Conservation (phyloP, 2,329 filamentous ascomycete species). For the Neonectria hederae region DNA sequence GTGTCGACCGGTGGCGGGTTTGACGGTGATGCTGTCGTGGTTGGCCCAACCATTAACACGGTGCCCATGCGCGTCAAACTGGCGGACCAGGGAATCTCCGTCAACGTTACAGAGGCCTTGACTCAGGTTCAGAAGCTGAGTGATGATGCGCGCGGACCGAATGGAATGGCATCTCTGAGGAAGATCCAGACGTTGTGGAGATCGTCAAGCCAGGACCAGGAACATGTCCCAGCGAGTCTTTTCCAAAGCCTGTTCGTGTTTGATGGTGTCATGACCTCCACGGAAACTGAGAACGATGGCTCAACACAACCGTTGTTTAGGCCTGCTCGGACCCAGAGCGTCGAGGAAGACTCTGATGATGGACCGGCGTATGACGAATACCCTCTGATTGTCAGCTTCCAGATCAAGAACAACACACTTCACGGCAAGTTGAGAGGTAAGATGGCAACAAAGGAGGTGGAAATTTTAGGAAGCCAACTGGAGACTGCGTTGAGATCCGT, state of each 20-base stretch:
- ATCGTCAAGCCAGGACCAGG: slow-evolving; percentile 21
- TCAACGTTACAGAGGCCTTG: neutral
- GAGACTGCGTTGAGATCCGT: neutral
- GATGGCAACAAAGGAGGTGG: neutral
- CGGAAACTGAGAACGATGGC: neutral
- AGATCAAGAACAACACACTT: slow-evolving; percentile 29
- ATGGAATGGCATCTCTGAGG: slow-evolving; percentile 35
- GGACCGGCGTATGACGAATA: slow-evolving; percentile 37
- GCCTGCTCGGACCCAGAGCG: neutral
- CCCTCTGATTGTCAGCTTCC: slow-evolving; percentile 38
- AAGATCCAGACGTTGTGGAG: slow-evolving; percentile 35
- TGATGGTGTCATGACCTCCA: slow-evolving; percentile 27
- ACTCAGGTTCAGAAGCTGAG: slow-evolving; percentile 19
- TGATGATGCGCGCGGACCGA: slow-evolving; percentile 28
- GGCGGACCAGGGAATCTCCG: neutral
- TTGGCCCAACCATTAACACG: neutral
- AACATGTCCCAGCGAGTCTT: slow-evolving; percentile 20
- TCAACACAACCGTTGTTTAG: neutral
- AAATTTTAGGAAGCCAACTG: neutral
- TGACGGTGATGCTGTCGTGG: neutral
- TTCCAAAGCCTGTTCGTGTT: slow-evolving; percentile 42
- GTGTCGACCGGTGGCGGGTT: slow-evolving; percentile 18
- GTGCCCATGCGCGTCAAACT: neutral
- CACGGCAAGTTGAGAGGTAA: slow-evolving; percentile 35
- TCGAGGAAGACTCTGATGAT: neutral